Evolutionary conservation across 2,329 filamentous ascomycete genomes (phyloP).

Genomic region (Fusarium falciforme): DNA sequence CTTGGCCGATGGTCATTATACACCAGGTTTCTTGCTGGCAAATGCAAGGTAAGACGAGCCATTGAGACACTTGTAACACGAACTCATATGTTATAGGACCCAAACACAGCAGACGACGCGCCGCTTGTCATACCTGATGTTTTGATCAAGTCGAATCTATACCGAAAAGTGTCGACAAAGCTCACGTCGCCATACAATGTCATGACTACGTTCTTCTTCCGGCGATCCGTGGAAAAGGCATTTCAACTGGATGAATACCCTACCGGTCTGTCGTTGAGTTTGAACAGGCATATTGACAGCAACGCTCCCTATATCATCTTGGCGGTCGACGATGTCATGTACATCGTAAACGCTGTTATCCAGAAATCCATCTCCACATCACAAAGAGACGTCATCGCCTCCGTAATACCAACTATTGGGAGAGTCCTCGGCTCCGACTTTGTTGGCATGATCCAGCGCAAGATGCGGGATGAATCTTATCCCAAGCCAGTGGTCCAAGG

Average conservation of each 20-base stretch:
- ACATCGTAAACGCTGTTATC: slow-evolving; percentile 93
- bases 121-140: slow-evolving; percentile 77
- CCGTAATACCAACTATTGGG: slow-evolving; percentile 81
- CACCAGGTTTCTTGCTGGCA: slow-evolving; percentile 86
- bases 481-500: slow-evolving; percentile 83
- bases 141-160: slow-evolving; percentile 81
- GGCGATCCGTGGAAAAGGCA: slow-evolving; percentile 94
- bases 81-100: slow-evolving; percentile 56
- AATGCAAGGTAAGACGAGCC: slow-evolving; percentile 75
- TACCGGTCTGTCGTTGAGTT: slow-evolving; percentile 79
- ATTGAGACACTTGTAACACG: background rate
- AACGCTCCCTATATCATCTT: slow-evolving; percentile 93
- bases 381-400: slow-evolving; percentile 80
- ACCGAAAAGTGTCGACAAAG: slow-evolving; percentile 79
- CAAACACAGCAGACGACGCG: slow-evolving; percentile 62
- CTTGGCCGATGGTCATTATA: slow-evolving; percentile 94
- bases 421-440: slow-evolving; percentile 90
- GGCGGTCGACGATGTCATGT: slow-evolving; percentile 98
- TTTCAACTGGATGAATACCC: slow-evolving; percentile 96
- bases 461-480: slow-evolving; percentile 97
- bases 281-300: slow-evolving; percentile 76
- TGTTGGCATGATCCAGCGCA: slow-evolving; percentile 95
- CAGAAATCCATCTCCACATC: slow-evolving; percentile 88
- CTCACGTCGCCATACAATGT: slow-evolving; percentile 85
- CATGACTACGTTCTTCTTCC: slow-evolving; percentile 97